Conservation (phyloP, 768 basidiomycete genomes). For the Boletellus emodensis region DNA sequence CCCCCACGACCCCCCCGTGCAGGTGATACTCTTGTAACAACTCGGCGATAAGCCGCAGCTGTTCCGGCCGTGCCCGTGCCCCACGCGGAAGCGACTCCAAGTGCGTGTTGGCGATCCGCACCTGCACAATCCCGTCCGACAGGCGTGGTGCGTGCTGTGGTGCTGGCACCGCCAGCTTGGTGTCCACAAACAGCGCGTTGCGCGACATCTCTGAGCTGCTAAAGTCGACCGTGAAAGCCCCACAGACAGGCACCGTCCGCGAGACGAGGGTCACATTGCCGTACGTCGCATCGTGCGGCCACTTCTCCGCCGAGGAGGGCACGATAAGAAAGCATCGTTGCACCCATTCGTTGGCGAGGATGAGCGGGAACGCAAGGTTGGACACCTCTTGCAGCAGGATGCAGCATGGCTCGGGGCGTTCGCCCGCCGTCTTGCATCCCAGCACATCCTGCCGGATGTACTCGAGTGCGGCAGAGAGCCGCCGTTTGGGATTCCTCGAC, state of each 20-base stretch:
- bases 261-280: constrained; percentile 73
- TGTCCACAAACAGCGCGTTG: constrained; percentile 54
- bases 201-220: constrained; percentile 48
- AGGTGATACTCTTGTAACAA: constrained; percentile 45
- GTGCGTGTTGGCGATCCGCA: constrained; percentile 71
- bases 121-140: constrained; percentile 37
- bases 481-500: constrained; percentile 34
- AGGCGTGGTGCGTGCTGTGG: constrained; percentile 29
- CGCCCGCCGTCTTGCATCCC: constrained; percentile 36
- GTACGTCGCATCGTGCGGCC: constrained; percentile 48
- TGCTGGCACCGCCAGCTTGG: constrained; percentile 41
- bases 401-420: constrained; percentile 53
- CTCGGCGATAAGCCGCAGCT: constrained; percentile 50
- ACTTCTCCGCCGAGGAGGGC: constrained; percentile 51
- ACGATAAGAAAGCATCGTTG: constrained; percentile 54
- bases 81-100: constrained; percentile 60
- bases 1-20: constrained; percentile 58
- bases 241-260: constrained; percentile 46
- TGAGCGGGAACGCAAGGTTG: constrained; percentile 36
- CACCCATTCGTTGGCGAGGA: constrained; percentile 62
- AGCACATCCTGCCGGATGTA: constrained; percentile 56
- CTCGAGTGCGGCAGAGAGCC: constrained; percentile 47
- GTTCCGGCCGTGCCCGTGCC: constrained; percentile 41
- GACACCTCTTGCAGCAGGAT: constrained; percentile 72
- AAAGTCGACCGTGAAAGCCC: constrained; percentile 50